Evolutionary conservation across 208 protist species (phyloP).

Genomic region (Paratrypanosoma confusum): DNA sequence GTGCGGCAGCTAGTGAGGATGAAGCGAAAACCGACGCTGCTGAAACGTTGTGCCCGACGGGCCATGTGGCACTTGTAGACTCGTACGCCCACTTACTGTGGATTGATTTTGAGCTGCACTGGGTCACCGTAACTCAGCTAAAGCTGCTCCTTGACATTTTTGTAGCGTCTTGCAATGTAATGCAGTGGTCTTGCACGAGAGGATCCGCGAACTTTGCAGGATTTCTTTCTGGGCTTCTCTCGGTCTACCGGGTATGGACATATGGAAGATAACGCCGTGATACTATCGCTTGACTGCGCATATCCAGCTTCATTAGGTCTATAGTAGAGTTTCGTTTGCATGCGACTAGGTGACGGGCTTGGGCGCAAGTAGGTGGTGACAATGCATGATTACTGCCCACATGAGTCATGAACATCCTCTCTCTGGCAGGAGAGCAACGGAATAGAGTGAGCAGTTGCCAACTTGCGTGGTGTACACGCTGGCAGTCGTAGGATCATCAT

Average conservation of each 20-base stretch:
- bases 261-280: slow-evolving; percentile 58
- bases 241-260: slow-evolving; percentile 86
- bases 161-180: slow-evolving; percentile 53
- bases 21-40: neutral
- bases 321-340: neutral
- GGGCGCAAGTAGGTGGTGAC: no score
- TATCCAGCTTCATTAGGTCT: slow-evolving; percentile 1
- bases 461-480: no score
- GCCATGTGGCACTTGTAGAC: slow-evolving; percentile 54
- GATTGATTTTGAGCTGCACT: slow-evolving; percentile 85
- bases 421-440: no score
- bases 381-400: no score
- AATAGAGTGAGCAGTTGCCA: no score
- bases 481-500: no score
- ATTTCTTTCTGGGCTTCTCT: slow-evolving; percentile 74
- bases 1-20: neutral
- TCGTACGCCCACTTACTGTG: slow-evolving; percentile 78
- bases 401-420: no score
- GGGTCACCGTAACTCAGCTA: slow-evolving; percentile 78
- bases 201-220: slow-evolving; percentile 62
- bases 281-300: neutral
- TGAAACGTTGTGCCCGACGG: slow-evolving; percentile 9
- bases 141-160: slow-evolving; percentile 85
- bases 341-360: no score
- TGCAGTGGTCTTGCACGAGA: slow-evolving; percentile 44